Evolutionary conservation across 2,329 filamentous ascomycete species (phyloP).

Genomic region (Aotearoamyces nothofagi): DNA sequence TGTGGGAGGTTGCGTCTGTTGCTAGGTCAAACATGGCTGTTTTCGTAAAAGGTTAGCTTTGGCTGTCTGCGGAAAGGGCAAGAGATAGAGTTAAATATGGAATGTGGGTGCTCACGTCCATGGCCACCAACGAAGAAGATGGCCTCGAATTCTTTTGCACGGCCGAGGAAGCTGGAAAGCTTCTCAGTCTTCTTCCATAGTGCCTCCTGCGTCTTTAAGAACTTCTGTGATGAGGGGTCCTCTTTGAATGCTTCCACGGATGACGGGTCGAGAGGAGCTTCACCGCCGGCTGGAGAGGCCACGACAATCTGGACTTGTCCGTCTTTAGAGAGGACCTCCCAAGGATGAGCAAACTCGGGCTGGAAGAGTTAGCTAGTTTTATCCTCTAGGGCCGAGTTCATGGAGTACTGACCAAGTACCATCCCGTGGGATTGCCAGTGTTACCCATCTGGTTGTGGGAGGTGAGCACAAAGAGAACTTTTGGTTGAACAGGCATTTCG

Average conservation of each 20-base stretch:
- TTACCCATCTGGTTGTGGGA: slow-evolving; percentile 21
- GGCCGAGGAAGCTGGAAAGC: slow-evolving; percentile 28
- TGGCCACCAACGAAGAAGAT: slow-evolving; percentile 44
- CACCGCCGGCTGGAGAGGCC: slow-evolving; percentile 27
- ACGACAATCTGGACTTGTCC: slow-evolving; percentile 23
- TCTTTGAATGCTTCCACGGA: slow-evolving; percentile 27
- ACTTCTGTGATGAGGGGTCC: slow-evolving; percentile 22
- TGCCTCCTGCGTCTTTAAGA: slow-evolving; percentile 28
- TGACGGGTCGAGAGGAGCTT: slow-evolving; percentile 27
- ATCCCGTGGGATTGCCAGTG: slow-evolving; percentile 30
- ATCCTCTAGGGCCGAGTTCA: background rate
- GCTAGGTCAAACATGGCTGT: slow-evolving; percentile 53
- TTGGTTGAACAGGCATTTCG: slow-evolving; percentile 18
- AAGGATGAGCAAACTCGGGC: slow-evolving; percentile 33
- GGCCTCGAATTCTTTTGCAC: slow-evolving; percentile 34
- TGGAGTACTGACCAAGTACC: slow-evolving; percentile 26
- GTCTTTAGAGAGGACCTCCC: slow-evolving; percentile 24
- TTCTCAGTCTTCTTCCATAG: slow-evolving; percentile 39
- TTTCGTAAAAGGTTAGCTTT: no score
- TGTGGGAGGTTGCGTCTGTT: slow-evolving; percentile 37
- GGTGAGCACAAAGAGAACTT: slow-evolving; percentile 36
- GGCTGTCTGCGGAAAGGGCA: no score
- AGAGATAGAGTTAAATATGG: no score
- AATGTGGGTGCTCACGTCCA: slow-evolving; percentile 27
- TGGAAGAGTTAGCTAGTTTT: slow-evolving; percentile 13